These are phyloP conservation scores for Calvatia gigantea DNA, from an alignment of 768 basidiomycete genomes.

Conservation along the genomic window DNA sequence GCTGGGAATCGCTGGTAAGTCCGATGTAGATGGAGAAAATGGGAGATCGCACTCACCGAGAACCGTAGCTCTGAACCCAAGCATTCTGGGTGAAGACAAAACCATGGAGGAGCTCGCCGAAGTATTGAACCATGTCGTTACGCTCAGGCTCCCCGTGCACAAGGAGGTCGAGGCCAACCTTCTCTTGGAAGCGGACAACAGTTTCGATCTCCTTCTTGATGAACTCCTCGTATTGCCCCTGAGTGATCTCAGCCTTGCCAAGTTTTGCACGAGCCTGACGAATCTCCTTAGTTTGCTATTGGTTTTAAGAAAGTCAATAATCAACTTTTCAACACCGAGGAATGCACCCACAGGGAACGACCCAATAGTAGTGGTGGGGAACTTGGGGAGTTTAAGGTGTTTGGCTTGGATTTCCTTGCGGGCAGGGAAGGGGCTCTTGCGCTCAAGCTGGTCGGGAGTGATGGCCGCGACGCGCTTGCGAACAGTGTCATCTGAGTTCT, in stretches of 20 bases:
- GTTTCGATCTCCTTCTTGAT: conserved; percentile 96
- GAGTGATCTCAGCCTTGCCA: conserved; percentile 84
- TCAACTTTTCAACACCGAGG: not conserved
- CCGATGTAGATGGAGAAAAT: not conserved
- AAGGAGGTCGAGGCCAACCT: conserved; percentile 90
- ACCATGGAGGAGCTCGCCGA: conserved; percentile 91
- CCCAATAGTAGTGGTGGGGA: conserved; percentile 98
- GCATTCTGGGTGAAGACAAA: conserved; percentile 98
- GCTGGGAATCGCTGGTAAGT: conserved; percentile 29
- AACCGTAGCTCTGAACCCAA: conserved; percentile 99
- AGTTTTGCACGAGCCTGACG: conserved; percentile 95
- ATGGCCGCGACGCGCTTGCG: conserved; percentile 94
- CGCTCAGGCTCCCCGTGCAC: conserved; percentile 99
- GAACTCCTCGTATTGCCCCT: conserved; percentile 90
- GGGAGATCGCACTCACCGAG: conserved; percentile 55
- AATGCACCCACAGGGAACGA: conserved; percentile 82
- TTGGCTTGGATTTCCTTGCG: conserved; percentile 89
- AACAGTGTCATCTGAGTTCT: conserved; percentile 87
- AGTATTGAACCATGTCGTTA: conserved; percentile 99
- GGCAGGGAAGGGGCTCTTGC: conserved; percentile 83
- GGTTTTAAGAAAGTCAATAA: conserved; percentile 15
- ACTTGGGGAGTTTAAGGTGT: conserved; percentile 88
- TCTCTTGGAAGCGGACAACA: conserved; percentile 97
- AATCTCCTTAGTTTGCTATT: conserved; percentile 97
- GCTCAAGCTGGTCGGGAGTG: conserved; percentile 79